Base-by-base conservation (phyloP, 2,329 filamentous ascomycete species). In the Fusarium pininemorale region DNA sequence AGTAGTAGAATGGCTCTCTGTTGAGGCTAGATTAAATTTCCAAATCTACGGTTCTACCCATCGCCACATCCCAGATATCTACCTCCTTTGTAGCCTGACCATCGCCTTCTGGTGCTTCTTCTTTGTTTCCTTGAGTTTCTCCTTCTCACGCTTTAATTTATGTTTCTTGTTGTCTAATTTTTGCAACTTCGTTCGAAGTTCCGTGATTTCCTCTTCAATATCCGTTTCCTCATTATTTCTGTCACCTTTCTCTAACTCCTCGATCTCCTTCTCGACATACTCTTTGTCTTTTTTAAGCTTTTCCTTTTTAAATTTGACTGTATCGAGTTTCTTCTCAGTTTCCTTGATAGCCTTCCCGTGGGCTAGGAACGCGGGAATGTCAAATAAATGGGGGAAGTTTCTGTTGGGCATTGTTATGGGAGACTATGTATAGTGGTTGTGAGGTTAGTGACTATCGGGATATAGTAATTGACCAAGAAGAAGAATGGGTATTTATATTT, bases 11-110 rank as follows among this genome's bases (percentile, higher is more conserved):
- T 26, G 1, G 35, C 16, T 37, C 35, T 1, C 35, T 37, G 16
- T n/a, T n/a, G 28, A 14, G 15, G 28, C 28, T 32, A 32, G 5
- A n/a, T 1, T 18, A 5, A 2, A 6, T 2, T 18, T 32, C 4
- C 8, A 2, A 24, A 18, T 10, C 6, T 18, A 13, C 6, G 11
- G 1, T 51, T 18, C 11, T 18, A 24, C 22, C 22, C 0, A 32
- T 18, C 7, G 3, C 5, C 4, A 50, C 7, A 13, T n/a, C 15
- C 3, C 11, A 6, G 2, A 7, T 14, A 10, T 51, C 30, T 51
- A 51, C 18, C 22, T 24, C 2, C 9, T 13, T 2, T 32, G 15
- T 32, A 51, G 28, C 47, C 22, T 51, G 2, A 11, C 0, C 28
- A 51, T 51, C 18, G 28, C 16, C 22, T 24, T 24, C 22, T 13